Evolutionary conservation across 2,329 filamentous ascomycete genomes (phyloP), one percentile per base, ranked within the genome.

Genomic region (Alternaria incomplexa): DNA sequence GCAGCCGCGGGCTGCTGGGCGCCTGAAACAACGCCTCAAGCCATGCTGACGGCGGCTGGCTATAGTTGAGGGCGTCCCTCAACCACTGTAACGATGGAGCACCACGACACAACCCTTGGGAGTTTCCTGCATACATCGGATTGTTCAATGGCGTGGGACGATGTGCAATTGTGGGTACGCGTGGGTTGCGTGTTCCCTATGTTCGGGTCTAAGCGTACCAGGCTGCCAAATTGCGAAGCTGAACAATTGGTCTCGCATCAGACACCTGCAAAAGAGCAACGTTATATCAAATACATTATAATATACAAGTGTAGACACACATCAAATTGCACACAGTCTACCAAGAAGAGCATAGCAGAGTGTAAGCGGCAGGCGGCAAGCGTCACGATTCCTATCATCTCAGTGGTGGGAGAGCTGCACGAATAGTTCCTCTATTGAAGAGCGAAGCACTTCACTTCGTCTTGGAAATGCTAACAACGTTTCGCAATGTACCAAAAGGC

Each of bases 401-500:
- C n/a, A 17, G n/a, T 40, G 36, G 36, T 11, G 36, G 15, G 5
- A 17, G 5, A 40, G 36, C 36, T 40, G 9, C 36, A 40, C n/a
- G 36, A 6, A 40, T 17, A 17, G 15, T 40, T 40, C 0, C 36
- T 40, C 15, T 40, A 40, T 40, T 40, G 5, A 17, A 17, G 9
- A 40, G 0, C 36, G 36, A 40, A 40, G 36, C 36, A 17, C 9
- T 40, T 63, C 43, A 73, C 65, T 62, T 72, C n/a, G 59, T 70
- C 67, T 70, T 76, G n/a, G 74, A 67, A 52, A 77, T 75, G 26
- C 74, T 71, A 47, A 85, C 83, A 6, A 87, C 84, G 72, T 86
- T 85, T 76, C 89, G 88, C 82, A 99, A 79, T 58, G 88, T 97
- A 1, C 96, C 96, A 83, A 99, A 99, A 32, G 90, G 89, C 73